Base-by-base conservation (phyloP, 106 monocot species). In the Ottelia alismoides region DNA sequence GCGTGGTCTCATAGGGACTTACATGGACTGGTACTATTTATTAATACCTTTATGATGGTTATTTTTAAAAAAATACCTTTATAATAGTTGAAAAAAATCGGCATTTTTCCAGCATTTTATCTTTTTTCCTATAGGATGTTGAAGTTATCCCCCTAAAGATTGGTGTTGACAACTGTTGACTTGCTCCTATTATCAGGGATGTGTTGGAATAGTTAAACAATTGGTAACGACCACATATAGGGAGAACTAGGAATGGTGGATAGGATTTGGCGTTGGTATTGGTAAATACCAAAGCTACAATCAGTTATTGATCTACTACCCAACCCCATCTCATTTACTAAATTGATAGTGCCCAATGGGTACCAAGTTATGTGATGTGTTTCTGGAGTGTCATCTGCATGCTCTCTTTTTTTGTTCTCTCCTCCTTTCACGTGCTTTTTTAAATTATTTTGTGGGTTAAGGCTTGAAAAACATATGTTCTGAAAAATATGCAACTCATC, bases 1-100 rank as follows among this genome's bases (percentile, higher is more conserved):
- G 62, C 76, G 92, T 60, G 93, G 93, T 24, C 75, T 94, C 45
- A 67, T 94, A 60, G 93, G 93, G 51, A 94, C 88, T 27, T 94
- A 88, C 64, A 84, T 78, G 80, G 70, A 94, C 72, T 94, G 93
- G 93, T 94, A 84, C 0, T 53, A 14, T 22, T 11, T 28, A 12
- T 26, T 26, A 22, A 14, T 24, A n/a, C 24, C 25, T 53, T 10
- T 12, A 53, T 53, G 14, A 26, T 25, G 24, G 28, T 22, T 53
- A 2, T 25, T 14, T 20, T 35, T 5, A 35, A 6, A 35, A 35
- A 3, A 27, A 20, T 51, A 2, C 7, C 23, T 22, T 25, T 14
- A 20, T 10, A 51, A 22, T 51, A 6, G 25, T 20, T 10, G 2
- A 51, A 22, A 12, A 51, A 20, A 11, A 22, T 22, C 10, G 51